These are phyloP conservation scores for Neocucurbitaria cava DNA, from an alignment of 2,329 filamentous ascomycete genomes.

Conservation along the genomic window DNA sequence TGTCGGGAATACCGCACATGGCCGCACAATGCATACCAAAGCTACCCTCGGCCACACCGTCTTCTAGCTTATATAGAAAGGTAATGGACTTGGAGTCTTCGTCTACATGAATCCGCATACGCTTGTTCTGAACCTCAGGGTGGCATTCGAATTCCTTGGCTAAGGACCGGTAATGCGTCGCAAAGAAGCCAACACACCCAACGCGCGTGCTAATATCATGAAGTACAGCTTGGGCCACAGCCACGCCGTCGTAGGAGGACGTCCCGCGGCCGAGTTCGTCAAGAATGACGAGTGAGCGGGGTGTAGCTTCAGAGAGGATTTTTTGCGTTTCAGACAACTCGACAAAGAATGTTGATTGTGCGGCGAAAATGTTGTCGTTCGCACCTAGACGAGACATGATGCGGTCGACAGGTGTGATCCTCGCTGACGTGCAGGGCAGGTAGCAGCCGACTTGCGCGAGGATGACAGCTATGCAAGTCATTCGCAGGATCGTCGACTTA, in stretches of 20 bases:
- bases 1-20: slow-evolving; percentile 91
- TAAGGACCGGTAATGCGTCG: slow-evolving; percentile 95
- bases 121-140: slow-evolving; percentile 82
- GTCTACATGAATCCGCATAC: slow-evolving; percentile 96
- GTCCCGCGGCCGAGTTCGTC: slow-evolving; percentile 96
- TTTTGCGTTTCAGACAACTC: slow-evolving; percentile 98
- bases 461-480: slow-evolving; percentile 97
- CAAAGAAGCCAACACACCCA: slow-evolving; percentile 94
- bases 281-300: slow-evolving; percentile 92
- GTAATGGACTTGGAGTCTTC: slow-evolving; percentile 85
- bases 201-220: slow-evolving; percentile 94
- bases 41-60: slow-evolving; percentile 92
- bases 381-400: slow-evolving; percentile 99
- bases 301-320: slow-evolving; percentile 92
- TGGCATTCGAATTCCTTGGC: slow-evolving; percentile 89
- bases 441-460: slow-evolving; percentile 97
- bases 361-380: slow-evolving; percentile 98
- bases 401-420: slow-evolving; percentile 87
- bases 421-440: slow-evolving; percentile 81
- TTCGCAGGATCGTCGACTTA: slow-evolving; percentile 94
- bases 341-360: slow-evolving; percentile 97
- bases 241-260: slow-evolving; percentile 93
- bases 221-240: slow-evolving; percentile 95
- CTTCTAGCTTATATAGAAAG: slow-evolving; percentile 92
- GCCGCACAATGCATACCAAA: slow-evolving; percentile 99